Evolutionary conservation across 805 yeast species (phyloP), one percentile per base, ranked within the genome.

Genomic region (Suhomyces canberraensis): DNA sequence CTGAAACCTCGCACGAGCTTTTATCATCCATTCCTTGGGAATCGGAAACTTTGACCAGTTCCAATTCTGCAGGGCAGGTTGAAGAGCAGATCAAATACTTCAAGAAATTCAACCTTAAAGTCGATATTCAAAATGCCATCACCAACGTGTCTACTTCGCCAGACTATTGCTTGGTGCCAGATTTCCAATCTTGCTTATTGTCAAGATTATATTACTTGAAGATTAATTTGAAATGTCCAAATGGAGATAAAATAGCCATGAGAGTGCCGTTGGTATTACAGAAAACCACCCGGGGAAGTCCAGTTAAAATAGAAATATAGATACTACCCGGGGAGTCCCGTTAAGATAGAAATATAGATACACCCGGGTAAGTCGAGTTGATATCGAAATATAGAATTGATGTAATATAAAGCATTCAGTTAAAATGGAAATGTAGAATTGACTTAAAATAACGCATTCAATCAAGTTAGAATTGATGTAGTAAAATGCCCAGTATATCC

Each of bases 141-240:
- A 20, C 35, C 5, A 31, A 22, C 16, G 13, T 39, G n/a, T 17
- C 34, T 34, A 44, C 46, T 15, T 50, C 48, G 6, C 47, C 49
- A 16, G 56, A 62, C 11, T 64, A 61, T 35, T 54, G 60, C 36
- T 44, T 66, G 21, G 54, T 64, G 13, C 72, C 72, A 3, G 66
- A 60, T 30, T 66, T 66, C 47, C 72, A 66, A 44, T 45, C 46
- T 11, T 66, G 72, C 39, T 48, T 51, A 28, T 22, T 61, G 31
- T 59, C 66, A 3, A 46, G 72, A 24, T 29, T 64, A 24, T 66
- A 66, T 40, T 63, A 62, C 41, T 38, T 64, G 19, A 52, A 52
- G 24, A 35, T 61, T 13, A 42, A 44, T 11, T 39, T 62, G 25
- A 58, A 52, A 37, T 44, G 48, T 19, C 47, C 54, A 2, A 55